Evolutionary conservation across 176 grass and related monocot genomes (phyloP).

Genomic region (Poa annua): DNA sequence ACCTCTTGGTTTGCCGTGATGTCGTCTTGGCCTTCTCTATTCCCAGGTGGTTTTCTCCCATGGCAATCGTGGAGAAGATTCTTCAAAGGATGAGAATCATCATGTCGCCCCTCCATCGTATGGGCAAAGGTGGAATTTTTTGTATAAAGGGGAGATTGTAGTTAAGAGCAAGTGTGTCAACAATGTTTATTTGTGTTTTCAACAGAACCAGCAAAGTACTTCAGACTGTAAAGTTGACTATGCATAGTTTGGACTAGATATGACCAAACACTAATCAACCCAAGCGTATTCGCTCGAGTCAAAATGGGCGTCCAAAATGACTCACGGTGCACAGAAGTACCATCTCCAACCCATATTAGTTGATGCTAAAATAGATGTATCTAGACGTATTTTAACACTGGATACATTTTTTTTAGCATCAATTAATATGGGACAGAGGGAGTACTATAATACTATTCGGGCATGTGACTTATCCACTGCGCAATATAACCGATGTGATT

Average conservation of each 20-base stretch:
- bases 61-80: constrained; percentile 97
- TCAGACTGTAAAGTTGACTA: background rate
- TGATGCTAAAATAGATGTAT: too few species aligned
- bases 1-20: background rate
- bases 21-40: background rate
- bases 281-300: background rate
- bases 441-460: background rate
- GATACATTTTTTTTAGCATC: too few species aligned
- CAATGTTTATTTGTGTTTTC: background rate
- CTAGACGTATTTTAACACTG: too few species aligned
- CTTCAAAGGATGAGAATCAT: constrained; percentile 63
- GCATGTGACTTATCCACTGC: background rate
- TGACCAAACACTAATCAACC: background rate
- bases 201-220: background rate
- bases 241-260: background rate
- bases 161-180: background rate
- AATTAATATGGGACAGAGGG: too few species aligned
- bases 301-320: background rate
- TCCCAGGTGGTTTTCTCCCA: constrained; percentile 89
- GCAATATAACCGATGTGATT: background rate
- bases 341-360: too few species aligned
- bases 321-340: background rate
- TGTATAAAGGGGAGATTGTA: background rate
- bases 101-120: background rate
- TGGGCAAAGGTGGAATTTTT: background rate